Percentiles rank a stretch among this genome's conserved stretches.
phyloP scores from a whole-genome alignment of 1,139 yeast species.

The Debaryomyces subglobosus region DNA sequence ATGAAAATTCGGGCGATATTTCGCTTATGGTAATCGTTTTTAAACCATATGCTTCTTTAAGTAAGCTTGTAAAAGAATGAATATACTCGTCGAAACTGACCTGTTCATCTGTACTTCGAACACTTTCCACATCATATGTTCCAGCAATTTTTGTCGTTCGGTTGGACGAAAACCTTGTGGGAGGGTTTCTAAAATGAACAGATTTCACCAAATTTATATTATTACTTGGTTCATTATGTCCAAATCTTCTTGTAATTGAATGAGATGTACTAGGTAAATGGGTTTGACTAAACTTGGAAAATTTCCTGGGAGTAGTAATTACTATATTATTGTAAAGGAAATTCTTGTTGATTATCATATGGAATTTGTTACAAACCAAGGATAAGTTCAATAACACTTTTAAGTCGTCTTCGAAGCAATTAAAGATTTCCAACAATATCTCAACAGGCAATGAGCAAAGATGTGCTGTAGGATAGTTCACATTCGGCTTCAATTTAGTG shows the following conservation, averaged over 20 bases:
- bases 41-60: slow-evolving; percentile 38
- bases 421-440: slow-evolving; percentile 37
- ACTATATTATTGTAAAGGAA: slow-evolving; percentile 37
- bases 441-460: slow-evolving; percentile 48
- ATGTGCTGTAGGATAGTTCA: slow-evolving; percentile 31
- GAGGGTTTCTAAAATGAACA: slow-evolving; percentile 39
- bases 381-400: slow-evolving; percentile 33
- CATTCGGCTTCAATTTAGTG: slow-evolving; percentile 10
- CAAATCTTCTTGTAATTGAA: slow-evolving; percentile 21
- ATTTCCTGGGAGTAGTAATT: slow-evolving; percentile 28
- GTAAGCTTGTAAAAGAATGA: slow-evolving; percentile 24
- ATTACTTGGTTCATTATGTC: slow-evolving; percentile 30
- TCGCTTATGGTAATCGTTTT: slow-evolving; percentile 36
- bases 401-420: slow-evolving; percentile 20
- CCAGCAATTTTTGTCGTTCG: slow-evolving; percentile 42
- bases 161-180: slow-evolving; percentile 26
- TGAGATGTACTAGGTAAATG: slow-evolving; percentile 25
- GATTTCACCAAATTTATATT: slow-evolving; percentile 34
- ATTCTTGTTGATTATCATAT: slow-evolving; percentile 36
- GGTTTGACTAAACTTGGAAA: slow-evolving; percentile 34
- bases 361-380: slow-evolving; percentile 39
- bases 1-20: slow-evolving; percentile 55
- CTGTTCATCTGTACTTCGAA: slow-evolving; percentile 18
- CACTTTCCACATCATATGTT: slow-evolving; percentile 35
- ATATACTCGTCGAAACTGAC: slow-evolving; percentile 32